Conservation (phyloP, 208 protist species). For the Dictyostelium gargantuum region DNA sequence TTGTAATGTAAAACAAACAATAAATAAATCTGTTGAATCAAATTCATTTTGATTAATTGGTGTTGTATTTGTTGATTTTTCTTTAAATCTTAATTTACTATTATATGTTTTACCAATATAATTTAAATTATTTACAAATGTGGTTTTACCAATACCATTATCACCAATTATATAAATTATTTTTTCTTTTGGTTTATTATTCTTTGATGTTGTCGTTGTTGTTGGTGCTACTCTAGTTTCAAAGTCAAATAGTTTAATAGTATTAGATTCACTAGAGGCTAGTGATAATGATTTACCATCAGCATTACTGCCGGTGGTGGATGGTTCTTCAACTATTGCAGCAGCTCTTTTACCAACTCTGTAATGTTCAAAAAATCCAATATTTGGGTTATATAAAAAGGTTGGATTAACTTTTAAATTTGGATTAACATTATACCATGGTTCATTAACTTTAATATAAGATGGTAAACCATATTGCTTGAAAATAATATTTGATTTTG, state of each 20-base stretch:
- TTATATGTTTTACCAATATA: neutral
- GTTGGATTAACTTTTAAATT: neutral
- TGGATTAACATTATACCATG: slow-evolving; percentile 11
- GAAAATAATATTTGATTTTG: neutral
- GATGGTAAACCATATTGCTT: slow-evolving; percentile 21
- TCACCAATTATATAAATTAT: neutral
- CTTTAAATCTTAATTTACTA: neutral
- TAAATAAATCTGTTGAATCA: neutral
- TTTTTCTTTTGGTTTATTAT: neutral
- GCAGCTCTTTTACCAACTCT: neutral
- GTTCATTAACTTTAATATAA: slow-evolving; percentile 5
- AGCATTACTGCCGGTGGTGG: neutral
- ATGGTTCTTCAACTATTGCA: neutral
- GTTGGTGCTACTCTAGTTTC: neutral
- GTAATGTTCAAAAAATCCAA: slow-evolving; percentile 2
- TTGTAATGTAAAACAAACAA: neutral
- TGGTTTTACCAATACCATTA: slow-evolving; percentile 5
- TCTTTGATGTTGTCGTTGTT: neutral
- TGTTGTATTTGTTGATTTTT: neutral
- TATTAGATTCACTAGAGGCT: too few species aligned
- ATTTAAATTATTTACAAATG: slow-evolving; percentile 26
- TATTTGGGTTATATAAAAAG: slow-evolving; percentile 6
- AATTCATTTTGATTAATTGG: neutral
- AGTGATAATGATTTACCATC: neutral
- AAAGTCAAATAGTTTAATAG: neutral